Percentiles rank a stretch among this genome's conserved stretches.
Conservation (phyloP, 768 basidiomycete genomes). For the Boletus sp. region DNA sequence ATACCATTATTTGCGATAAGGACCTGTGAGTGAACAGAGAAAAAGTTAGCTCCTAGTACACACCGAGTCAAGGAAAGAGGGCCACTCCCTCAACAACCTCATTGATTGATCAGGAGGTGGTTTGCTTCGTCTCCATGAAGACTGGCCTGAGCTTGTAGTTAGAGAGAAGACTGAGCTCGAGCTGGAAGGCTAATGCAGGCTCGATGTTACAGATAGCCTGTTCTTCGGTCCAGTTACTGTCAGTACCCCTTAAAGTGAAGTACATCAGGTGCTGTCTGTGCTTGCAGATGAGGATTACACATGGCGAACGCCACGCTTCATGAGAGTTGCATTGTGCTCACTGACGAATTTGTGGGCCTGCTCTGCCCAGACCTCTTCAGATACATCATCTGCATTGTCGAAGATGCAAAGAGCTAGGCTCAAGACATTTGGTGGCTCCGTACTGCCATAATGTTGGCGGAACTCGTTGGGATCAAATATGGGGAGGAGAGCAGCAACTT, state of each 20-base stretch:
- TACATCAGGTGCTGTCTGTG: constrained; percentile 90
- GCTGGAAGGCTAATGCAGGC: too few relatives aligned
- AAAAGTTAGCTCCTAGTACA: constrained; percentile 4
- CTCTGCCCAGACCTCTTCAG: too few relatives aligned
- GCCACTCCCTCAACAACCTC: not conserved
- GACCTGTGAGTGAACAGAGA: constrained; percentile 50
- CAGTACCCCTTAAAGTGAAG: constrained; percentile 81
- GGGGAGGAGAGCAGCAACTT: too few relatives aligned
- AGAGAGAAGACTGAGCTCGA: too few relatives aligned
- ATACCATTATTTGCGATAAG: constrained; percentile 97
- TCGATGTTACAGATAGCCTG: too few relatives aligned
- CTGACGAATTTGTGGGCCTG: too few relatives aligned
- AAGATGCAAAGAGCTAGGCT: too few relatives aligned
- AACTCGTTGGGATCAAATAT: constrained; percentile 59
- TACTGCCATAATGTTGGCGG: too few relatives aligned
- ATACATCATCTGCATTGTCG: too few relatives aligned
- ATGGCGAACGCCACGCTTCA: constrained; percentile 82
- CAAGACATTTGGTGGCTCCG: too few relatives aligned
- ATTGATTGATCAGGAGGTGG: constrained; percentile 6
- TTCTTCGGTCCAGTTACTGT: too few relatives aligned
- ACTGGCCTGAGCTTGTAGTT: constrained; percentile 94
- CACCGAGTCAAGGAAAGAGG: not conserved
- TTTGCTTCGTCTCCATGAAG: constrained; percentile 95
- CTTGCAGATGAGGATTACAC: constrained; percentile 87
- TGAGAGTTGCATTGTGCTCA: too few relatives aligned